Base-by-base conservation (phyloP, 805 yeast species). In the Maudiozyma turicensis region DNA sequence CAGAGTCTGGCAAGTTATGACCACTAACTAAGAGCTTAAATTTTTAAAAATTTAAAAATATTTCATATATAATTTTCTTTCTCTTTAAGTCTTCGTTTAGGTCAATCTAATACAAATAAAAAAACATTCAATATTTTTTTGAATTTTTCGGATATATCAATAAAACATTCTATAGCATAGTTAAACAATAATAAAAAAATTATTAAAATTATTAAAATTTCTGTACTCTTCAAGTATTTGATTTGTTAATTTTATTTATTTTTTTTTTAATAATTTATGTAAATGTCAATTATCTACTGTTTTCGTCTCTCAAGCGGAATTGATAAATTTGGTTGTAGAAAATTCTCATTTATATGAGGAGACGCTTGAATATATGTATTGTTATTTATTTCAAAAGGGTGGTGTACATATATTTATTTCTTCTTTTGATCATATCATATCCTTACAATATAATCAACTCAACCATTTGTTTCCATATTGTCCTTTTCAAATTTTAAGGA, bases 1-100 rank as follows among this genome's bases (percentile, higher is more conserved):
- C 82, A 91, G 99, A 81, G 99, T 93, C 76, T 93, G 99, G 99
- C 98, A 93, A 84, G 96, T 93, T 68, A 93, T 93, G 98, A 87
- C 95, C 77, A 60, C 67, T 53, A 63, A 65, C 66, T 66, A 66
- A 63, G 52, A 44, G 38, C 26, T 20, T 20, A 20, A 20, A 20
- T 20, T 20, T 40, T 13, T 39, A 33, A 28, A 35, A 48, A 9
- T 41, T 14, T 34, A 37, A 45, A 14, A 45, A 43, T 39, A n/a
- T 33, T 31, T 32, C 34, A 39, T 28, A 30, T 38, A 45, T 45
- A 42, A 31, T 52, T 47, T 34, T 50, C 44, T 45, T 42, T 46
- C 30, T 40, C 28, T 32, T 30, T 45, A 41, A 44, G 39, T 48
- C 7, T 35, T 48, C 38, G 14, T 39, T 44, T 44, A 39, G 51